A percentile compares a stretch with the other conserved stretches of the same genome.
These are phyloP conservation scores for Boletus sp. DNA, from an alignment of 768 basidiomycete genomes.

Conservation along the genomic window DNA sequence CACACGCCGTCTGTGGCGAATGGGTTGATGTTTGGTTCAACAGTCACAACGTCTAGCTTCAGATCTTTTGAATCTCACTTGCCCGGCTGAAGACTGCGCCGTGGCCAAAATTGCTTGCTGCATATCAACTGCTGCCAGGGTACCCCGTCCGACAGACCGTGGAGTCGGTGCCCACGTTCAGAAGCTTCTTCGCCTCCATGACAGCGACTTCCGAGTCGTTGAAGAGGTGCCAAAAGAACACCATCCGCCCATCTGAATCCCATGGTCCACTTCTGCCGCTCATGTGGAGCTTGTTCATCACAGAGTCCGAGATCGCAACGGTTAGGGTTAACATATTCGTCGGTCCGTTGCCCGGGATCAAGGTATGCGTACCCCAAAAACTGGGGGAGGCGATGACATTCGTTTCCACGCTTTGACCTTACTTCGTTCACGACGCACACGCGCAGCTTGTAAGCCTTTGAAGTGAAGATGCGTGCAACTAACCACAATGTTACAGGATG, in stretches of 20 bases:
- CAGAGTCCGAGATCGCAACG: neutral
- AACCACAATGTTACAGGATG: neutral
- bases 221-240: neutral
- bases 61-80: neutral
- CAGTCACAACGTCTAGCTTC: neutral
- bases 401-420: neutral
- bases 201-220: neutral
- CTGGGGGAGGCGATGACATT: neutral
- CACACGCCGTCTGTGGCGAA: neutral
- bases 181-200: neutral
- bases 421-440: too few species aligned
- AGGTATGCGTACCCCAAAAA: neutral
- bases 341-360: too few species aligned
- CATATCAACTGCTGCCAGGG: too few species aligned
- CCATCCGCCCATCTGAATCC: neutral
- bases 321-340: too few species aligned
- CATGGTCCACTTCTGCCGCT: neutral
- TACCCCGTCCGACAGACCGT: neutral
- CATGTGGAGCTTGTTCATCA: neutral
- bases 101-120: too few species aligned
- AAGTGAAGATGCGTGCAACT: neutral
- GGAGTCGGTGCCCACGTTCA: neutral
- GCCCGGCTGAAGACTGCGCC: neutral
- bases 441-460: neutral
- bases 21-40: neutral